Percentiles rank a stretch among this genome's conserved stretches.
phyloP scores from a whole-genome alignment of 345 rosid species.

The Lepidium africanum region DNA sequence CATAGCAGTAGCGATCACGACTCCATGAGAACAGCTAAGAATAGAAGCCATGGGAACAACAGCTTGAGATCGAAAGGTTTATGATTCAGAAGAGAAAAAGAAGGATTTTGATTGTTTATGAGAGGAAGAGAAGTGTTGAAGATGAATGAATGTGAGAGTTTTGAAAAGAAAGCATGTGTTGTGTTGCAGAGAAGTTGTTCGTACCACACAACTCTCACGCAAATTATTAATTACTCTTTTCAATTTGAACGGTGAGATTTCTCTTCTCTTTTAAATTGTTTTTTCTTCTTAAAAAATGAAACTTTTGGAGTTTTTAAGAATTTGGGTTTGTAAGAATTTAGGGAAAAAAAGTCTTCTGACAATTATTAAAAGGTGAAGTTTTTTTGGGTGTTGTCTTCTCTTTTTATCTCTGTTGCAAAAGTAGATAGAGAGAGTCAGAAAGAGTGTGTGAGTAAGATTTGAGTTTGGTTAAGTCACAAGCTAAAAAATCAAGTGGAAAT shows the following conservation, averaged over 20 bases:
- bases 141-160: slow-evolving; percentile 9
- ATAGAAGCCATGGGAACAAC: slow-evolving; percentile 18
- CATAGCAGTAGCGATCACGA: slow-evolving; percentile 78
- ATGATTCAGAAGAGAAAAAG: not conserved
- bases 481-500: not conserved
- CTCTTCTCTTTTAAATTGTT: not conserved
- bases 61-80: not conserved
- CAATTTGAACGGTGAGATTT: slow-evolving; percentile 16
- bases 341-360: slow-evolving; percentile 9
- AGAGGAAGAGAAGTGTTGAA: not conserved
- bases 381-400: slow-evolving; percentile 7
- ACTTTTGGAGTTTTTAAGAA: not conserved
- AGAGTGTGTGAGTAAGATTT: not conserved
- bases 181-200: slow-evolving; percentile 17
- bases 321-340: not conserved
- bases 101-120: not conserved
- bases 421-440: not conserved
- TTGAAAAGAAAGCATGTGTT: slow-evolving; percentile 12
- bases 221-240: not conserved
- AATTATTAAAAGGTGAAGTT: slow-evolving; percentile 3
- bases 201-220: slow-evolving; percentile 13
- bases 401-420: not conserved
- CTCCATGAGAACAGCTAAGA: slow-evolving; percentile 36
- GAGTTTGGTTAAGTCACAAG: slow-evolving; percentile 17
- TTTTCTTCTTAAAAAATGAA: no score